These are phyloP conservation scores for Passalora sequoiae DNA, from an alignment of 2,329 filamentous ascomycete species.

Conservation along the genomic window DNA sequence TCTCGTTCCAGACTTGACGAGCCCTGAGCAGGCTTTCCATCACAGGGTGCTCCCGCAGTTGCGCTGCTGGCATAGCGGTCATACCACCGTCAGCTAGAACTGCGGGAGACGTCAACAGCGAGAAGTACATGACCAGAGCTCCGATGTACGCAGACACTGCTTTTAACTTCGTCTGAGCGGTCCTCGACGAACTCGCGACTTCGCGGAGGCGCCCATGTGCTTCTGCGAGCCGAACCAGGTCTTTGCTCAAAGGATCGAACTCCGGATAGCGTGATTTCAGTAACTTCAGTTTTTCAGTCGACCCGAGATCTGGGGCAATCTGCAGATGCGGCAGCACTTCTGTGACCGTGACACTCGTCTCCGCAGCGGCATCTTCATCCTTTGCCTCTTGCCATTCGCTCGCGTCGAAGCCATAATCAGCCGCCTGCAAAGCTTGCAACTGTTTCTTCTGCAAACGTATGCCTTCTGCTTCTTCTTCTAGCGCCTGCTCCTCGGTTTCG, in stretches of 20 bases:
- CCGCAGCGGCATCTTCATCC: constrained; percentile 43
- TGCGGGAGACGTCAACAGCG: constrained; percentile 77
- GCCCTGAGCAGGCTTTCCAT: constrained; percentile 81
- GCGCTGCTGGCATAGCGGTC: constrained; percentile 65
- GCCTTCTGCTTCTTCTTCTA: constrained; percentile 90
- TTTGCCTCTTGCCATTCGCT: constrained; percentile 64
- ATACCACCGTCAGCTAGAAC: constrained; percentile 47
- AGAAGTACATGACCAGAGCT: constrained; percentile 87
- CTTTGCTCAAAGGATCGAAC: constrained; percentile 77
- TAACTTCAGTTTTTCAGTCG: constrained; percentile 69
- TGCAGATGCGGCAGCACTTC: constrained; percentile 81
- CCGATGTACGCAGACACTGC: constrained; percentile 82
- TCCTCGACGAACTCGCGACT: constrained; percentile 10
- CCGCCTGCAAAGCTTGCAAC: constrained; percentile 78
- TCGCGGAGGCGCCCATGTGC: constrained; percentile 18
- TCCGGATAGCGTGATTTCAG: constrained; percentile 82
- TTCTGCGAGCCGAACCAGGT: constrained; percentile 66
- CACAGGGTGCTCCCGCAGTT: constrained; percentile 81
- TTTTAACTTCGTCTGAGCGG: constrained; percentile 60
- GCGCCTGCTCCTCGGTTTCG: constrained; percentile 65
- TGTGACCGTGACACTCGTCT: constrained; percentile 56
- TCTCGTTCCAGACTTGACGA: constrained; percentile 71
- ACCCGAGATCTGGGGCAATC: constrained; percentile 71
- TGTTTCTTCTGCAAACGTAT: constrained; percentile 86
- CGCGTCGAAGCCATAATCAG: constrained; percentile 90